A percentile compares a stretch with the other conserved stretches of the same genome.
Conservation (phyloP, 2,329 filamentous ascomycete genomes). For the Claviceps digitariae region DNA sequence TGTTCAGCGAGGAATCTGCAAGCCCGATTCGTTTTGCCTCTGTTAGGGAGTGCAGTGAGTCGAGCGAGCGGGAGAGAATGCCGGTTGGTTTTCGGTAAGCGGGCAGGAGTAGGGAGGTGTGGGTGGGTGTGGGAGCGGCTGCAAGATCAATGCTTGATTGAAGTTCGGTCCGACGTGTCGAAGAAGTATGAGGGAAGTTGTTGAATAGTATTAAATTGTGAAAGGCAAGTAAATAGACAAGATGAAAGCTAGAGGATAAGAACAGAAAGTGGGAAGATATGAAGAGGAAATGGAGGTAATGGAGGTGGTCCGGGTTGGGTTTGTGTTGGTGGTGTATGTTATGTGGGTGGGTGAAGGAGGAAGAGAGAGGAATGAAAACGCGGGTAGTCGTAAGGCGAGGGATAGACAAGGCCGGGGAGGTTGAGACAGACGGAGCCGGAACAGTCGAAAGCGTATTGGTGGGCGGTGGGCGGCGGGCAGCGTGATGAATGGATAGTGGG, state of each 20-base stretch:
- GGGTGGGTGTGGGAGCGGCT: neutral
- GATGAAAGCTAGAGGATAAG: neutral
- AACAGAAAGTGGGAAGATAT: neutral
- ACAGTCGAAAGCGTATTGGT: neutral
- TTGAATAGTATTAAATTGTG: neutral
- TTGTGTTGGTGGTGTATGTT: neutral
- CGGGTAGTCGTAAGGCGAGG: conserved; percentile 3
- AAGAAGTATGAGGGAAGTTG: neutral
- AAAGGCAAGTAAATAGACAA: neutral
- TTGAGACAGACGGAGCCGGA: neutral
- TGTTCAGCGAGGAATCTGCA: neutral
- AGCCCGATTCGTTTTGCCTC: neutral
- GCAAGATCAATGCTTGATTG: neutral
- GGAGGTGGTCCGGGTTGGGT: neutral
- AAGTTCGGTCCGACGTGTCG: neutral
- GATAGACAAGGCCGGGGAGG: neutral
- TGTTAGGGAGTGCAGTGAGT: conserved; percentile 10
- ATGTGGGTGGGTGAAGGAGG: neutral
- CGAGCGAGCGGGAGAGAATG: neutral
- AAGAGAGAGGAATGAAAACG: conserved; percentile 3
- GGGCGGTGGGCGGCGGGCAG: neutral
- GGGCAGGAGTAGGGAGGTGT: too few relatives aligned
- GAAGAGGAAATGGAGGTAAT: neutral
- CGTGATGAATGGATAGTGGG: neutral
- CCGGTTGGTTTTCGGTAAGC: neutral